Base-by-base conservation (phyloP, 1,284 basidiomycete genomes). In the Lentinula novae-zelandiae region DNA sequence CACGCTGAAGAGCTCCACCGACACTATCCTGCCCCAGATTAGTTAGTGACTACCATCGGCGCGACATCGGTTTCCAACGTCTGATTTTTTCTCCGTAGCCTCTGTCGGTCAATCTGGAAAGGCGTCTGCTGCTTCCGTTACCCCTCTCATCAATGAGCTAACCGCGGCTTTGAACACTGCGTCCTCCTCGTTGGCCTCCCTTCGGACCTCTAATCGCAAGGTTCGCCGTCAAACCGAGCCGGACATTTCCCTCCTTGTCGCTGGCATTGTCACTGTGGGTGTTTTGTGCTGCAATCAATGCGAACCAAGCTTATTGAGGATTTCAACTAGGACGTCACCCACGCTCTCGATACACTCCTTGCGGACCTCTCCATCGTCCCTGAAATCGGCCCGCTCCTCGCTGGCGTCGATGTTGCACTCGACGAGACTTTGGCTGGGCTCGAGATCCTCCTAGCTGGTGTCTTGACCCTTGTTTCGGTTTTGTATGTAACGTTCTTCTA, bases 381-480 rank as follows among this genome's bases (percentile, higher is more conserved):
- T 27, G 58, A 52, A 13, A 63, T 72, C 54, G 67, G 63, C 31
- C 58, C 38, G 2, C 67, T 72, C 39, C 64, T 73, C 53, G 36
- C 57, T 52, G 70, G 69, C 31, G 56, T 74, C 54, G 72, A 74
- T 58, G 57, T 62, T 5, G 63, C 72, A 9, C 65, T 74, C 50
- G 62, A 67, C 63, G 64, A 68, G 58, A 64, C 71, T 15, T 60
- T 74, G 12, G 44, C 63, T 9, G 72, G 70, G 17, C 65, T 74
- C 17, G 68, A 70, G 55, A 65, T 61, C 34, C 64, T 72, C 54
- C 67, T 74, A 17, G 66, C 69, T 42, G 72, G 72, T 52, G 70
- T 73, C 13, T 65, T 72, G 31, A 66, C 62, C 48, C 67, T 73
- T 58, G 69, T 73, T 42, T 69, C 70, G 31, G 64, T 48, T 39